Percentiles rank a stretch among this genome's conserved stretches.
phyloP scores from a whole-genome alignment of 1,139 yeast genomes.

The Saccharomycopsis hybrid region DNA sequence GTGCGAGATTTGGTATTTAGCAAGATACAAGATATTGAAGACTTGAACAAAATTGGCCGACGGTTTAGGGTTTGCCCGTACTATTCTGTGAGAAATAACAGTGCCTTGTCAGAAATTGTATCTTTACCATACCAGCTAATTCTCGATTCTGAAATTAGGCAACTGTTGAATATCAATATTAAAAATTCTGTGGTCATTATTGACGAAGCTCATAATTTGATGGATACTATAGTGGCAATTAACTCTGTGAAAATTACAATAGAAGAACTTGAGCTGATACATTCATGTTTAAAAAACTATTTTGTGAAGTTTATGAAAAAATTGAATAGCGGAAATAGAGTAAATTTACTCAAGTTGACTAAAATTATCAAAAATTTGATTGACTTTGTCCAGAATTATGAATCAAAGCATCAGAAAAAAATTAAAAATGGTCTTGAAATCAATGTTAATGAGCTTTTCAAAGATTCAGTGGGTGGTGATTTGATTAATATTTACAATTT shows the following conservation, averaged over 20 bases:
- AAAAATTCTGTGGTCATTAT: slow-evolving; percentile 65
- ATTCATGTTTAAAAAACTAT: slow-evolving; percentile 48
- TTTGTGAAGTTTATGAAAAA: slow-evolving; percentile 51
- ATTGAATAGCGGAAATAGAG: slow-evolving; percentile 69
- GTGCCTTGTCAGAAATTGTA: slow-evolving; percentile 57
- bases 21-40: slow-evolving; percentile 76
- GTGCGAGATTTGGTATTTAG: slow-evolving; percentile 60
- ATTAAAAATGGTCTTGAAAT: slow-evolving; percentile 50
- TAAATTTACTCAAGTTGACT: slow-evolving; percentile 57
- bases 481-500: slow-evolving; percentile 63
- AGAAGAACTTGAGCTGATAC: slow-evolving; percentile 39
- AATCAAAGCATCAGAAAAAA: slow-evolving; percentile 27
- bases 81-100: slow-evolving; percentile 56
- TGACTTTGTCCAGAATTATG: slow-evolving; percentile 34
- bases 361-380: slow-evolving; percentile 50
- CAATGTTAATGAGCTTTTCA: slow-evolving; percentile 45
- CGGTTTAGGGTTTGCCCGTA: slow-evolving; percentile 68
- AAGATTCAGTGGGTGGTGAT: slow-evolving; percentile 54
- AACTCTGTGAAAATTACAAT: slow-evolving; percentile 56
- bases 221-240: slow-evolving; percentile 69
- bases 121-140: slow-evolving; percentile 84
- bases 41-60: slow-evolving; percentile 56
- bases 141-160: slow-evolving; percentile 58
- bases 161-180: slow-evolving; percentile 51
- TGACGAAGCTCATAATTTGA: slow-evolving; percentile 89